These are phyloP conservation scores for Fusarium buxicola DNA, from an alignment of 2,329 filamentous ascomycete genomes.

Conservation along the genomic window DNA sequence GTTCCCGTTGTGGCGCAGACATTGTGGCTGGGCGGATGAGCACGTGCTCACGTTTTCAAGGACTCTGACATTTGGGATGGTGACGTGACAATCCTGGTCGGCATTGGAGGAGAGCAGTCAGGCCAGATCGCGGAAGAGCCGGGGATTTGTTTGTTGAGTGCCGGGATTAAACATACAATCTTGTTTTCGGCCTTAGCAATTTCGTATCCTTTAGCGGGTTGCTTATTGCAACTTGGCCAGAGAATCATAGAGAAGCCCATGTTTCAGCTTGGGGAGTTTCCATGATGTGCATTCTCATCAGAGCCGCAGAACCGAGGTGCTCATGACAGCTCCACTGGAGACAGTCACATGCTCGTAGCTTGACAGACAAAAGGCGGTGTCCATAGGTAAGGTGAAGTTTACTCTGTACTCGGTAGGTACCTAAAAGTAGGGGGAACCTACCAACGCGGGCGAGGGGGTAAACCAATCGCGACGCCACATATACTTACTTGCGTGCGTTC, in stretches of 20 bases:
- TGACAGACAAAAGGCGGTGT: constrained; percentile 35
- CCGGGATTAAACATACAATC: constrained; percentile 21
- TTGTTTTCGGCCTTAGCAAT: constrained; percentile 24
- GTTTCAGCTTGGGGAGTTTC: neutral
- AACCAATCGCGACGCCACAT: constrained; percentile 29
- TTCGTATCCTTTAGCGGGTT: constrained; percentile 4
- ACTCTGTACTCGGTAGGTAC: no score
- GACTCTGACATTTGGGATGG: no score
- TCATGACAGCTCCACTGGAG: constrained; percentile 11
- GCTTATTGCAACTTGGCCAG: neutral
- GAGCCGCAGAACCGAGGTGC: constrained; percentile 27
- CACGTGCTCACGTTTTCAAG: constrained; percentile 31
- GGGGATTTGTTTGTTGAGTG: constrained; percentile 11
- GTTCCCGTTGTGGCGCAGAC: constrained; percentile 19
- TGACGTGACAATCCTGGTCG: constrained; percentile 12
- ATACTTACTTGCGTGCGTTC: constrained; percentile 29
- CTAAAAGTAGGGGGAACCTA: no score
- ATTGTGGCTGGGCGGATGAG: constrained; percentile 14
- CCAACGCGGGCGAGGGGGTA: no score
- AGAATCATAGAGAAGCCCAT: neutral
- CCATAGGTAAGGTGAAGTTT: no score
- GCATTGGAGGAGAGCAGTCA: constrained; percentile 23
- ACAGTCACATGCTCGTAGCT: constrained; percentile 33
- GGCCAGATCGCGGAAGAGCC: constrained; percentile 31
- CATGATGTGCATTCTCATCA: neutral